Evolutionary conservation across 768 basidiomycete species (phyloP), one percentile per base, ranked within the genome.

Genomic region (Xerocomellus dryophilus): DNA sequence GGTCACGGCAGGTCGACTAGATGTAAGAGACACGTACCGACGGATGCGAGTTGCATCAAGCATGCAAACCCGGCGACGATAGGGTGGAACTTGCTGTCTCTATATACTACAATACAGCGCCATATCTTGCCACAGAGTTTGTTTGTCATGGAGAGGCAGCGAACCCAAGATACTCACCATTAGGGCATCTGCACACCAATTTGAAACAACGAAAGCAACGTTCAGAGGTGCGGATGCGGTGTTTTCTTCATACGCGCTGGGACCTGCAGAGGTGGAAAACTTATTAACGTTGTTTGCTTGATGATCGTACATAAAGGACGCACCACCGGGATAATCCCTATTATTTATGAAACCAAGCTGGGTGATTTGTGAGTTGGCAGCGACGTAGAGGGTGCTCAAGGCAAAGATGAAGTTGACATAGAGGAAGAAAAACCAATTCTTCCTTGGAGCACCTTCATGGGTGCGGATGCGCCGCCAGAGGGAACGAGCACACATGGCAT

Each of bases 51-150:
- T 4, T 70, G 42, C 56, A 71, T 51, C 8, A 66, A 2, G 7
- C 38, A 44, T 23, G 64, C 66, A 7, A 63, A 54, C 14, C 2
- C 45, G 10, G 59, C 34, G 25, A 70, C 61, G 5, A 60, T 2
- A 8, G 10, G 7, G 47, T 65, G 56, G 14, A 63, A 56, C 32
- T 10, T 60, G 55, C 66, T 66, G 39, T 70, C 65, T 60, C 52
- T 62, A 52, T 70, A 70, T 23, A 70, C 68, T 40, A 70, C 65
- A 12, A 66, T 53, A 43, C 68, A 71, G 10, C 69, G 66, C 69
- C 69, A 70, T 53, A 70, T 58, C 69, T 70, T 49, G 35, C 0
- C 18, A 10, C 27, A 31, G 14, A 10, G 44, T 65, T 10, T 35
- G 40, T 32, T 23, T 18, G 35, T 9, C 17, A 9, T 43, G 5